Conservation (phyloP, 73 alveolate genomes). For the Halteria grandinella region DNA sequence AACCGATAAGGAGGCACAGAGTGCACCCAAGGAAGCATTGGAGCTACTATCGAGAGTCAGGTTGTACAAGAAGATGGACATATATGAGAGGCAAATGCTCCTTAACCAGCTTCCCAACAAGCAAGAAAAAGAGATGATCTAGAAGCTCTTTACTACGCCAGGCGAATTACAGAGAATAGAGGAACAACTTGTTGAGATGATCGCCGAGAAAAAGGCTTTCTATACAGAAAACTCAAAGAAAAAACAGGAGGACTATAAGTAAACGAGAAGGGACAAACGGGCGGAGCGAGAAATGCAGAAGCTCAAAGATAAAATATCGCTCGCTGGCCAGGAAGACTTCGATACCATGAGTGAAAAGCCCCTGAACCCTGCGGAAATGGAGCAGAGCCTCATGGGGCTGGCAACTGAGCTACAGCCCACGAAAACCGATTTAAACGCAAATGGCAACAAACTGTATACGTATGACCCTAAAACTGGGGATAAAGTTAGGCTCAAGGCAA, state of each 20-base stretch:
- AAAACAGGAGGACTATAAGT: background rate
- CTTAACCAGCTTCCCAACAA: too few species aligned
- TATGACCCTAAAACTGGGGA: constrained; percentile 13
- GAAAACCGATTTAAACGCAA: constrained; percentile 7
- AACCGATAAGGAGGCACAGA: too few species aligned
- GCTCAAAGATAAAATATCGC: constrained; percentile 10
- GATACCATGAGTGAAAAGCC: background rate
- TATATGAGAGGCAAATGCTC: too few species aligned
- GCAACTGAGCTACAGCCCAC: constrained; percentile 7
- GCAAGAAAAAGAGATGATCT: too few species aligned
- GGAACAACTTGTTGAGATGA: background rate
- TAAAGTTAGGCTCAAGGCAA: constrained; percentile 1
- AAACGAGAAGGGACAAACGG: background rate
- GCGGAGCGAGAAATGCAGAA: background rate
- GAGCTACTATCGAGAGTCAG: too few species aligned
- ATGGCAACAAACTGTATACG: background rate
- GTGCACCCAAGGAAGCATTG: too few species aligned
- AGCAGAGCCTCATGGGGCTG: constrained; percentile 13
- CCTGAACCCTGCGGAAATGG: constrained; percentile 4
- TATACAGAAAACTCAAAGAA: too few species aligned
- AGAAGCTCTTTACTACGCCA: too few species aligned
- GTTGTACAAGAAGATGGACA: too few species aligned
- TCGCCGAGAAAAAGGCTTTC: too few species aligned
- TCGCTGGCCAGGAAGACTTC: background rate
- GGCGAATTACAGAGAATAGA: background rate